A percentile compares a stretch with the other conserved stretches of the same genome.
Evolutionary conservation across 257 asterid species (phyloP).

Genomic region (Nicotiana tabacum): DNA sequence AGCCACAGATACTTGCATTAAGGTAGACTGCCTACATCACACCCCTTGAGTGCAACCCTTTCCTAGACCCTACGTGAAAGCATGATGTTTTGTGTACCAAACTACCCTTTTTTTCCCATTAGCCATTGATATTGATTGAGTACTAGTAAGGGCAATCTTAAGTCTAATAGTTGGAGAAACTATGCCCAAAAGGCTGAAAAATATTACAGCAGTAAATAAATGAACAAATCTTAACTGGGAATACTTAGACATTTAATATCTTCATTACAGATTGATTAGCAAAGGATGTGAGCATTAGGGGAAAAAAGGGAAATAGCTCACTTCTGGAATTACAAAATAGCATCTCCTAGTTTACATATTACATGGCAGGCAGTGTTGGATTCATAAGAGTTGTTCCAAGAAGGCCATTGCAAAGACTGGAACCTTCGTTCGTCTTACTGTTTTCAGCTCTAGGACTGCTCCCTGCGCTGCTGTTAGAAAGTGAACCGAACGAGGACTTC

Average conservation of each 20-base stretch:
- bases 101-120: too few species aligned
- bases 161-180: not conserved
- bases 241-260: not conserved
- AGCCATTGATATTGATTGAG: not conserved
- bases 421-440: conserved; percentile 37
- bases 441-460: conserved; percentile 71
- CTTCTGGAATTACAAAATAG: not conserved
- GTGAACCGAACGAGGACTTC: conserved; percentile 54
- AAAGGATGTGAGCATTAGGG: not conserved
- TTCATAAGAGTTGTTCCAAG: conserved; percentile 31
- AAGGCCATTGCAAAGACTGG: conserved; percentile 35
- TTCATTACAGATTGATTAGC: not conserved
- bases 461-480: conserved; percentile 73
- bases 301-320: not conserved
- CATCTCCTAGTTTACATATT: conserved; percentile 1
- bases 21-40: too few species aligned
- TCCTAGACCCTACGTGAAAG: too few species aligned
- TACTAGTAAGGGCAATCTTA: not conserved
- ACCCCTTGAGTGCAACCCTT: too few species aligned
- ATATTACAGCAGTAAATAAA: conserved; percentile 17
- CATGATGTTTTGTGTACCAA: too few species aligned
- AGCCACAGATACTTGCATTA: too few species aligned
- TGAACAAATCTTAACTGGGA: conserved; percentile 17
- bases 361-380: conserved; percentile 49
- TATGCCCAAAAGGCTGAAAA: not conserved